These are phyloP conservation scores for Thalassiosira hispida DNA, from an alignment of 352 stramenopile species.

Conservation along the genomic window DNA sequence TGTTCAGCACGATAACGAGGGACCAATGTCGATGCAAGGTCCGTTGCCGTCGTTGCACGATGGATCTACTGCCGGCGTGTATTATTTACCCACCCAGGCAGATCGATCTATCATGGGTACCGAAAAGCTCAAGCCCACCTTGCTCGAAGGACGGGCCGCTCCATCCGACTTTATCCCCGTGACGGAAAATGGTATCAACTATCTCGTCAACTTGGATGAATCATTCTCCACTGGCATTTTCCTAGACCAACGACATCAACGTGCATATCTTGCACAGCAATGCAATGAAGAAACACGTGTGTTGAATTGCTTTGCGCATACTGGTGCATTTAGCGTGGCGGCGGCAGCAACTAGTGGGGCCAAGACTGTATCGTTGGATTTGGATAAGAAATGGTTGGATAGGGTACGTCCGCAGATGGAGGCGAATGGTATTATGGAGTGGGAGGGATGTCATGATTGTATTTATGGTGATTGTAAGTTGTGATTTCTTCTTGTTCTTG, in stretches of 20 bases:
- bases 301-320: constrained; percentile 82
- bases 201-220: constrained; percentile 68
- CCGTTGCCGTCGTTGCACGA: constrained; percentile 81
- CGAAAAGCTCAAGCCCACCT: constrained; percentile 45
- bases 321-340: constrained; percentile 76
- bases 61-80: constrained; percentile 73
- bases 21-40: constrained; percentile 47
- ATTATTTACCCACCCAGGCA: constrained; percentile 66
- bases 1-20: constrained; percentile 73
- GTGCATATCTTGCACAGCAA: constrained; percentile 67
- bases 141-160: constrained; percentile 72
- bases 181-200: constrained; percentile 77
- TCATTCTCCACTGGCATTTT: constrained; percentile 83
- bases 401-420: constrained; percentile 72
- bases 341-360: constrained; percentile 66
- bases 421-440: constrained; percentile 73
- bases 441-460: constrained; percentile 74
- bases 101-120: constrained; percentile 68
- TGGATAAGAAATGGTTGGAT: constrained; percentile 82
- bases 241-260: constrained; percentile 74
- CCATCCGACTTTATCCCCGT: constrained; percentile 60
- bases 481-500: constrained; percentile 15
- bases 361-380: constrained; percentile 73
- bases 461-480: constrained; percentile 81
- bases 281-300: constrained; percentile 71